A percentile compares a stretch with the other conserved stretches of the same genome.
phyloP scores from a whole-genome alignment of 306 rosid species.

The Vigna angularis region DNA sequence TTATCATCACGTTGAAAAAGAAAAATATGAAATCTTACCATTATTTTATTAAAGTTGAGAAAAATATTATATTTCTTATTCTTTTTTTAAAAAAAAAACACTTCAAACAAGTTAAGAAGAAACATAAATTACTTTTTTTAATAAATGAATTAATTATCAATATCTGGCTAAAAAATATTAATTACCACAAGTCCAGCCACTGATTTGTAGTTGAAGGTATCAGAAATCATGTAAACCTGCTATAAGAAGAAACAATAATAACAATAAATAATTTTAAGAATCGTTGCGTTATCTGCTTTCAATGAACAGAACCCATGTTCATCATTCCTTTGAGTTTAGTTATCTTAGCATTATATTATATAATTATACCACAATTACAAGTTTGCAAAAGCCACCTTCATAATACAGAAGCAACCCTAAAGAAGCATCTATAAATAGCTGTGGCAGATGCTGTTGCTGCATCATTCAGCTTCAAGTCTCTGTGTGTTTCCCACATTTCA shows the following conservation, averaged over 20 bases:
- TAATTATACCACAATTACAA: slow-evolving; percentile 26
- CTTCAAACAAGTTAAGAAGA: too few relatives aligned
- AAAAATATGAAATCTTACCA: too few relatives aligned
- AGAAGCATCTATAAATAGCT: slow-evolving; percentile 39
- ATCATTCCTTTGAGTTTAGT: slow-evolving; percentile 28
- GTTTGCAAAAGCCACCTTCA: slow-evolving; percentile 37
- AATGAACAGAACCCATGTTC: slow-evolving; percentile 35
- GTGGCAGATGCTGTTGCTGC: neutral
- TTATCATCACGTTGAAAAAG: too few relatives aligned
- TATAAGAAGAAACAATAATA: neutral
- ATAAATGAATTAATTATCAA: too few relatives aligned
- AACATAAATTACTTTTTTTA: too few relatives aligned
- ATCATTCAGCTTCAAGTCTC: slow-evolving; percentile 11
- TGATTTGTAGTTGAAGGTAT: slow-evolving; percentile 44
- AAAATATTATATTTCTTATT: too few relatives aligned
- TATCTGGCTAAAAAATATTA: neutral
- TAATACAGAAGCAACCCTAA: slow-evolving; percentile 9
- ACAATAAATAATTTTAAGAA: neutral
- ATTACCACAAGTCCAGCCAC: neutral
- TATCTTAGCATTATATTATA: slow-evolving; percentile 18
- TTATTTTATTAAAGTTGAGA: too few relatives aligned
- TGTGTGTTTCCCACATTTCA: neutral
- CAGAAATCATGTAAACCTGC: slow-evolving; percentile 23
- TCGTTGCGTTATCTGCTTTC: neutral
- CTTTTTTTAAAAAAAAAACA: too few relatives aligned